Base-by-base conservation (phyloP, 805 yeast genomes). In the Kregervanrija fluxuum region DNA sequence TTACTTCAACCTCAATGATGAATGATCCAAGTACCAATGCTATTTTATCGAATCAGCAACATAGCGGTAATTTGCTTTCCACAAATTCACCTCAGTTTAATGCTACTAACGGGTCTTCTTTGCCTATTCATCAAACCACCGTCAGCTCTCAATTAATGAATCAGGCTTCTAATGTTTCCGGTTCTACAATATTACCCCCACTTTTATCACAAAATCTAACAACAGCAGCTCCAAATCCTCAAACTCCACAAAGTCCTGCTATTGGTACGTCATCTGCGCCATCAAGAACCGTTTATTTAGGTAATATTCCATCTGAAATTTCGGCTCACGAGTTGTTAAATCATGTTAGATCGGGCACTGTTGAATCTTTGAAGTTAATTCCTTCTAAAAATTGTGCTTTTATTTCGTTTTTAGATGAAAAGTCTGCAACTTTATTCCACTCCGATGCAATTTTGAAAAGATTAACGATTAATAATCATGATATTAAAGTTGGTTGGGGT, bases 401-500 rank as follows among this genome's bases (percentile, higher is more conserved):
- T 60, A 75, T 91, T 36, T 84, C 96, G 5, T 91, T 93, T 62
- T 71, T 91, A 46, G 96, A 89, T 62, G 91, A 84, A 61, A 82
- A 85, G 52, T 77, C 93, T 30, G 97, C 98, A 0, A 71, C 88
- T 48, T 76, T 88, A 52, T 93, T 93, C 68, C 96, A 89, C 64
- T 86, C 96, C 1, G 97, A 90, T 67, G 95, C 96, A 35, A 82
- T 86, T 41, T 72, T 91, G 60, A 88, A 87, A 60, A 79, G 90
- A 60, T 71, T 90, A 50, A 78, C 82, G 36, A 84, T 93, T 48
- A 80, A 79, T 53, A 89, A 87, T 38, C 80, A 83, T 52, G 95
- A 86, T 56, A 78, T 90, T 46, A 78, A 88, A 57, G 76, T 91
- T 48, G 96, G 96, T 11, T 93, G 98, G 98, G 96, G 96, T 15